Base-by-base conservation (phyloP, 371 early-diverging fungal species). In the Paramicrosporidium saccamoebae region DNA sequence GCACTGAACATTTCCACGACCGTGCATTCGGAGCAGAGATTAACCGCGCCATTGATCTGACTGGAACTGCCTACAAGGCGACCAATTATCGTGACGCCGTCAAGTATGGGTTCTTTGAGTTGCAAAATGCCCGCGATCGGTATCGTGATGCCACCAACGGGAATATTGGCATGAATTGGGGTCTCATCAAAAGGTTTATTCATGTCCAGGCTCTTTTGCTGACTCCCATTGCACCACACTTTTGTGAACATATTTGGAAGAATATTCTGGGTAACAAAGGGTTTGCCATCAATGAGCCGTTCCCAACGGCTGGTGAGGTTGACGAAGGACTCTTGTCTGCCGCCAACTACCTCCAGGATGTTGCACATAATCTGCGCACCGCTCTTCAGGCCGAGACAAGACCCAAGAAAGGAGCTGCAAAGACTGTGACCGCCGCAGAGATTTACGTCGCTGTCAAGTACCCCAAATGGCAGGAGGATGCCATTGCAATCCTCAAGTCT, bases 61-160 rank as follows among this genome's bases (percentile, higher is more conserved):
- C 84, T 3, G 65, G 77, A 17, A 37, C 41, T 11, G 65, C 72
- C 12, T 97, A 82, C 49, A 56, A 52, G 23, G 48, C 34, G 14
- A 78, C 81, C 45, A 45, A 62, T 26, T 97, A 67, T 53, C 67
- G 84, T 29, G 90, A 94, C 29, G 97, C 79, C 12, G 49, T 95
- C 23, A 94, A 88, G 54, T 49, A 55, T 33, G 79, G 74, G 24
- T 79, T 79, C 37, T 88, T 78, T 39, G 84, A 96, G 36, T 46
- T 92, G 41, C 63, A 64, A 35, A 52, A 68, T 26, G 65, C 81
- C 7, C 62, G 78, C 32, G 86, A 88, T 39, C 57, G 63, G 44
- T 94, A 94, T 43, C 56, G 75, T 24, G 64, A 73, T 32, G 55
- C 52, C n/a, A 63, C 71, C 10, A 25, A 43, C 35, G 35, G 41